Conservation (phyloP, 2,329 filamentous ascomycete species). For the Fusarium sp. region DNA sequence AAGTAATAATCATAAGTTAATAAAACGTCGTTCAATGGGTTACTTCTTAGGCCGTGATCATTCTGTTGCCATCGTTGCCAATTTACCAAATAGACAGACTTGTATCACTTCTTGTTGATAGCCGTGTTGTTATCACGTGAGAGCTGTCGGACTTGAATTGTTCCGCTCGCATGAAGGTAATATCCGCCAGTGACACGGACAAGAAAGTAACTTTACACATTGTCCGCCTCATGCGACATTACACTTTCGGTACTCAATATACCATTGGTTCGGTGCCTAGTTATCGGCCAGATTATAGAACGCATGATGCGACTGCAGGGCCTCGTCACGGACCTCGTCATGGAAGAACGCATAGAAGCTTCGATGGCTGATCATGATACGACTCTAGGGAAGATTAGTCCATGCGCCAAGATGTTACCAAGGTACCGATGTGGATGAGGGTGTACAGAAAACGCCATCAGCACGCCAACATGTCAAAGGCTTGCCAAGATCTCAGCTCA, state of each 20-base stretch:
- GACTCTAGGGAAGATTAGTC: not conserved
- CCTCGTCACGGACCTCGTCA: not conserved
- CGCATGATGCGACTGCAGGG: not conserved
- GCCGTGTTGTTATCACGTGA: not conserved
- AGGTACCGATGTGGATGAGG: not conserved
- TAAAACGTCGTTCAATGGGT: not conserved
- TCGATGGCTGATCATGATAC: not conserved
- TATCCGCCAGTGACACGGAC: not conserved
- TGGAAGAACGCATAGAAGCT: not conserved
- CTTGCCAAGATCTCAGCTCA: conserved; percentile 3
- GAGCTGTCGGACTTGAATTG: not conserved
- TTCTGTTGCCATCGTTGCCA: accelerated
- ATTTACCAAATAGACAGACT: too few relatives aligned
- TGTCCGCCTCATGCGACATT: not conserved
- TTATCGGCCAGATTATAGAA: not conserved
- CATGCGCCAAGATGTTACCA: not conserved
- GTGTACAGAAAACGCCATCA: not conserved
- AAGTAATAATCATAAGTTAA: not conserved
- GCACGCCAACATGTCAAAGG: not conserved
- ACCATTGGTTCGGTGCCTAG: not conserved
- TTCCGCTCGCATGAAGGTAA: not conserved
- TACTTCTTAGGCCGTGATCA: too few relatives aligned
- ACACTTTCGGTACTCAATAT: accelerated
- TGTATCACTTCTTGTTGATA: not conserved
- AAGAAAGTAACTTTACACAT: not conserved